Base-by-base conservation (phyloP, 2,329 filamentous ascomycete genomes). In the Metarhizium album region DNA sequence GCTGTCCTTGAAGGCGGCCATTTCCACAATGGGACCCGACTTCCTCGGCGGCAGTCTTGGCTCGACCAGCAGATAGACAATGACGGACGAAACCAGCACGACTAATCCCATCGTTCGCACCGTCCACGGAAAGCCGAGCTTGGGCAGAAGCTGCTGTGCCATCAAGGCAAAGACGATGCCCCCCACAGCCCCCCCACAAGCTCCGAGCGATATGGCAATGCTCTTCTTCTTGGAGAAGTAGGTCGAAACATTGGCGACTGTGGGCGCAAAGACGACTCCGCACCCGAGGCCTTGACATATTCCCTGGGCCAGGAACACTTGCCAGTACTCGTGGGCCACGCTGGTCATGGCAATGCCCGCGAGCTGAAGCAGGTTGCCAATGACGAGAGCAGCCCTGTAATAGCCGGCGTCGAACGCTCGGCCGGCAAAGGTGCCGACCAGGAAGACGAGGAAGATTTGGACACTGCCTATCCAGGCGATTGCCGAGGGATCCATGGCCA, bases 91-190 rank as follows among this genome's bases (percentile, higher is more conserved):
- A 0, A 66, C 72, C 2, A 84, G 55, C 24, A 80, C 78, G 31
- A 86, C 72, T 48, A 86, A 75, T 0, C 76, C 82, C 54, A 84
- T 71, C 0, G 76, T 72, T 0, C 82, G 70, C n/a, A 83, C 73
- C 0, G 83, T 82, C 80, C 82, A 85, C 0, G 71, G 70, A 58
- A 84, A 86, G 0, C 83, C 83, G 3, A 85, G 66, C 18, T 68
- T 70, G 0, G 80, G 78, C 2, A 84, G 65, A 11, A 85, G 64
- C 49, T 80, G 74, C 58, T 74, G 69, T 1, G 76, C 70, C 18
- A 80, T 71, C 2, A 78, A 69, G 0, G 83, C 82, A 59, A 83
- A 87, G 2, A 86, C 70, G 22, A 85, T 67, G 0, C 82, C 82
- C 1, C 83, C 84, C 0, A 76, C 76, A 0, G 74, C 75, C 24